Conservation (phyloP, 1,139 yeast species). For the Ogataea hybrid region DNA sequence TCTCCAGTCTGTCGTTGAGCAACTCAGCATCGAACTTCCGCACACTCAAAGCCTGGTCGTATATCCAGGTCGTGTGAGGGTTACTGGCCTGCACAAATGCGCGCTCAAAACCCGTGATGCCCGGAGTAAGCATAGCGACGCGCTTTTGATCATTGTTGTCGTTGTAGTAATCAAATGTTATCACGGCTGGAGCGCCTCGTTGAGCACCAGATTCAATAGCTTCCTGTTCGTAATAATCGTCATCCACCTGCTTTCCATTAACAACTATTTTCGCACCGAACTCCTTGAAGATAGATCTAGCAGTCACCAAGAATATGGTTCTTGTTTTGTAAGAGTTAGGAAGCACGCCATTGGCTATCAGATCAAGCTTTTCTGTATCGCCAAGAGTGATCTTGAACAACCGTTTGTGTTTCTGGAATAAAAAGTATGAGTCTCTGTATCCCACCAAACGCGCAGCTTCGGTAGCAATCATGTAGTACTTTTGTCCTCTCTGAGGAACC, state of each 20-base stretch:
- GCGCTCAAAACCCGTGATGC: conserved; percentile 15
- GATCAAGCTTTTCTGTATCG: conserved; percentile 77
- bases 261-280: conserved; percentile 85
- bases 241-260: conserved; percentile 78
- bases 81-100: conserved; percentile 16
- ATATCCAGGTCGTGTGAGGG: conserved; percentile 56
- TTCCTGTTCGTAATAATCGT: conserved; percentile 84
- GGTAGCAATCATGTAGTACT: conserved; percentile 85
- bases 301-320: conserved; percentile 85
- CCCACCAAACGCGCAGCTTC: conserved; percentile 97
- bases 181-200: conserved; percentile 82
- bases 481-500: conserved; percentile 67
- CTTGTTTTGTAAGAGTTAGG: conserved; percentile 93
- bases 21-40: conserved; percentile 65
- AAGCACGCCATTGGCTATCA: conserved; percentile 76
- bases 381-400: conserved; percentile 73
- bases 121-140: conserved; percentile 10
- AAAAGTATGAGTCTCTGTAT: conserved; percentile 85
- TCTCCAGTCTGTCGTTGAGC: conserved; percentile 55
- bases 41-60: conserved; percentile 78
- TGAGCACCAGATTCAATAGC: conserved; percentile 69
- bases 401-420: conserved; percentile 78
- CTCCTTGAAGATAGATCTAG: conserved; percentile 84
- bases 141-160: conserved; percentile 19
- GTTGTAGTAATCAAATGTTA: conserved; percentile 51